Evolutionary conservation across 352 stramenopile genomes (phyloP), one percentile per base, ranked within the genome.

Genomic region (Pythium monospermum): DNA sequence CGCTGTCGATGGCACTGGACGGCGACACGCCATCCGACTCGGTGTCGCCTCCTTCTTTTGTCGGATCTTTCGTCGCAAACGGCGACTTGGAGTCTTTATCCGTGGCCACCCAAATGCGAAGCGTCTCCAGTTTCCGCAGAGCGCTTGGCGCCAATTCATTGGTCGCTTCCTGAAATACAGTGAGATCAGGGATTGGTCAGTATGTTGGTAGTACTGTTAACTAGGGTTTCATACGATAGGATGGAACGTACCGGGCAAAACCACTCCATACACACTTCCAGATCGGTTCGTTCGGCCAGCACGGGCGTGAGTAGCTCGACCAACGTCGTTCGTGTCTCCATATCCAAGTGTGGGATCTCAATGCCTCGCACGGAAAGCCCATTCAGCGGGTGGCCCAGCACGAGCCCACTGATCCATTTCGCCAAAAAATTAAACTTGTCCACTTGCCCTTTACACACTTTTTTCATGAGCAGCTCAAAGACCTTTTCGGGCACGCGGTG

Each of bases 391-490:
- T 87, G 67, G 27, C 66, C 76, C 3, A 90, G 64, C 53, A 94
- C 84, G 25, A 94, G 77, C 15, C 63, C 62, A 52, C 74, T 85
- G 62, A 94, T 92, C 84, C 84, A 94, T 25, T 76, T 91, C 44
- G 82, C 80, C 26, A 93, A 54, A 49, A 91, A 92, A 54, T 94
- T 91, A 46, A 94, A 94, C 66, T 92, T 92, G 66, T 94, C 82
- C 21, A 93, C 71, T 53, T 91, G 82, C 26, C 84, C 82, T 28
- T 70, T 76, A 51, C 84, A 94, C 28, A 93, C 84, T 33, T 85
- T 87, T 62, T 88, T 86, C 49, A 92, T 74, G 32, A 92, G 67
- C 40, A 91, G 65, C 26, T 76, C 73, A 57, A 91, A 94, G 23
- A 91, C 82, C 43, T 92, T 72, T 51, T 91, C 80, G 1, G 81